A percentile compares a stretch with the other conserved stretches of the same genome.
Evolutionary conservation across 768 basidiomycete species (phyloP).

Genomic region (Boletus rubroflammeus): DNA sequence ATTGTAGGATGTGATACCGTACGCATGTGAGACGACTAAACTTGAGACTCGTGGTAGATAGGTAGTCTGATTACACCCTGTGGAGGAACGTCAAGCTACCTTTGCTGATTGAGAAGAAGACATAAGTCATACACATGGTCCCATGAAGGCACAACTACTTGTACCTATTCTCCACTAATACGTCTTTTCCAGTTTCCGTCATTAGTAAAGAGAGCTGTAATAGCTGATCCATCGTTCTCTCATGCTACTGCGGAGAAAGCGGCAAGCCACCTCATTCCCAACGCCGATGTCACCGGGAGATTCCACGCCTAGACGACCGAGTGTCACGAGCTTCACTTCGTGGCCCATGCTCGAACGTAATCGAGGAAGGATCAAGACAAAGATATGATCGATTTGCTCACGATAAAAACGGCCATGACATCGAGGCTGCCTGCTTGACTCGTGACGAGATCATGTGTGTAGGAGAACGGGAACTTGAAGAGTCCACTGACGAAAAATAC

Average conservation of each 20-base stretch:
- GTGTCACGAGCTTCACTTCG: not conserved
- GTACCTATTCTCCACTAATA: not conserved
- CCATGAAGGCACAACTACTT: not conserved
- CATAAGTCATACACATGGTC: not conserved
- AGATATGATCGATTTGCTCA: not conserved
- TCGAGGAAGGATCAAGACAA: not conserved
- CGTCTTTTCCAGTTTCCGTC: not conserved
- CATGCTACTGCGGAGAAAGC: not conserved
- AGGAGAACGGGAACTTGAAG: not conserved
- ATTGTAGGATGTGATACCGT: conserved; percentile 3
- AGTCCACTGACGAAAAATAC: not conserved
- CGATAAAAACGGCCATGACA: not conserved
- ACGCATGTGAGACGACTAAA: too few species aligned
- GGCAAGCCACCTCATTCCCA: not conserved
- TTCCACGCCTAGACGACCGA: not conserved
- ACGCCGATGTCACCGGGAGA: not conserved
- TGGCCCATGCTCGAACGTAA: not conserved
- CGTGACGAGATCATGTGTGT: not conserved
- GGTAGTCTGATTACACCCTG: not conserved
- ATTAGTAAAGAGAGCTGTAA: not conserved
- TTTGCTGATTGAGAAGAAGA: not conserved
- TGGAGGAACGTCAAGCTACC: not conserved
- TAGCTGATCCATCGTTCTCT: not conserved
- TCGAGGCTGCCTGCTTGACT: not conserved
- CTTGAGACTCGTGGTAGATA: not conserved